Evolutionary conservation across 805 yeast species (phyloP), one percentile per base, ranked within the genome.

Genomic region (Zygosaccharomyces rouxii): DNA sequence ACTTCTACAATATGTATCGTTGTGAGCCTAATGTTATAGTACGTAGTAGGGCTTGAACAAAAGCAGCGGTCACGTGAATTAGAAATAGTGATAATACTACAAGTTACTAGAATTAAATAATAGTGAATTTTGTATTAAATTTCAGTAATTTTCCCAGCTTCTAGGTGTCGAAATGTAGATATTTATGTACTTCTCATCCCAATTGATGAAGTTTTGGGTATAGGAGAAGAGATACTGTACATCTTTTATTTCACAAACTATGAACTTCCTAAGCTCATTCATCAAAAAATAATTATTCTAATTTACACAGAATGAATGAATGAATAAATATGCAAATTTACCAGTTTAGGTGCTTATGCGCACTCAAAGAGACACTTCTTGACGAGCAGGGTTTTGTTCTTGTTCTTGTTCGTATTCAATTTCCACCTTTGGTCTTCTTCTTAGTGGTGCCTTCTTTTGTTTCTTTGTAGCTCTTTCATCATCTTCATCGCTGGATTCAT

Each of bases 321-420:
- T 33, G 35, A 45, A 38, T 30, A 31, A 35, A 31, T 38, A 33
- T 38, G 42, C 42, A 31, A 39, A 25, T 22, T 38, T 11, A 25
- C 10, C 10, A 11, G 28, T 9, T 25, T 9, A 9, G 28, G 10
- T 26, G 21, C 19, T 5, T 21, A 28, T 18, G 38, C 22, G 25
- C 25, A 39, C 30, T 37, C 48, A 63, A 33, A 56, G 62, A 22
- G 64, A 62, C 46, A 58, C 39, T 47, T 65, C 64, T 44, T 63
- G 68, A 37, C 56, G 62, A 21, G 55, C 51, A 26, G 61, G 66
- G 30, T 60, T 68, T 22, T 50, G 56, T 41, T 86, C 89, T 22
- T 50, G 56, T 41, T 86, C 89, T 66, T 83, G 83, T 71, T 89
- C 96, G 67, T 86, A 85, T 71, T 88, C 96, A 54, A 88, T 83